Evolutionary conservation across 441 rosid genomes (phyloP).

Genomic region (Pelargonium cotyledonis): DNA sequence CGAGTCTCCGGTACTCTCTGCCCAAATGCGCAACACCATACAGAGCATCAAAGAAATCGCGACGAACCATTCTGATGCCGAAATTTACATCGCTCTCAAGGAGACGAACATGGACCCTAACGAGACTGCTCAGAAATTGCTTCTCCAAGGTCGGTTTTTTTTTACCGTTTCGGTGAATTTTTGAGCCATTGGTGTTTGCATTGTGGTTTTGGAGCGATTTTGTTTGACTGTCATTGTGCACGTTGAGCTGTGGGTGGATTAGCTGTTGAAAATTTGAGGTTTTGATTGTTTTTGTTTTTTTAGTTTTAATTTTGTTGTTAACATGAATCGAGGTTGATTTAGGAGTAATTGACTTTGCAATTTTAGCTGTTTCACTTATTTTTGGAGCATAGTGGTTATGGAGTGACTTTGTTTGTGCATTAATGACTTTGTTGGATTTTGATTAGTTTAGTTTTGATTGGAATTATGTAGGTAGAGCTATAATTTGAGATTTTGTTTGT

Average conservation of each 20-base stretch:
- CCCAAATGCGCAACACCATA: slow-evolving; percentile 45
- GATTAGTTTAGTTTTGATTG: too few relatives aligned
- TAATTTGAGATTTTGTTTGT: too few relatives aligned
- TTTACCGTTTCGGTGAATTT: background rate
- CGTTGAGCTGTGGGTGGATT: too few relatives aligned
- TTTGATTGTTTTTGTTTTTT: too few relatives aligned
- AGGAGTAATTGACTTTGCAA: background rate
- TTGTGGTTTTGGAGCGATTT: too few relatives aligned
- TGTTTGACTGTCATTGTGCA: too few relatives aligned
- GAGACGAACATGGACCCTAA: slow-evolving; percentile 79
- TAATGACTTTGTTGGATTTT: too few relatives aligned
- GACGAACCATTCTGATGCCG: slow-evolving; percentile 66
- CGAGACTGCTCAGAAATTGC: slow-evolving; percentile 70
- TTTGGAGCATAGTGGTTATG: background rate
- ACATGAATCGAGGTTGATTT: background rate
- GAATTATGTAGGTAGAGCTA: too few relatives aligned
- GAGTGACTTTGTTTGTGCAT: too few relatives aligned
- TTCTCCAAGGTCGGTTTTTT: slow-evolving; percentile 45
- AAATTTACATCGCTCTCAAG: slow-evolving; percentile 58
- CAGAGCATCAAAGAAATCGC: slow-evolving; percentile 70
- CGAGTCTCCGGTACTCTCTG: slow-evolving; percentile 33
- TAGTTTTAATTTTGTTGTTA: too few relatives aligned
- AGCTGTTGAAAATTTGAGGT: too few relatives aligned
- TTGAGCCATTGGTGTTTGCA: background rate
- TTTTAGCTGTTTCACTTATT: background rate